These are phyloP conservation scores for Mariannaea elegans DNA, from an alignment of 2,329 filamentous ascomycete genomes.

Conservation along the genomic window DNA sequence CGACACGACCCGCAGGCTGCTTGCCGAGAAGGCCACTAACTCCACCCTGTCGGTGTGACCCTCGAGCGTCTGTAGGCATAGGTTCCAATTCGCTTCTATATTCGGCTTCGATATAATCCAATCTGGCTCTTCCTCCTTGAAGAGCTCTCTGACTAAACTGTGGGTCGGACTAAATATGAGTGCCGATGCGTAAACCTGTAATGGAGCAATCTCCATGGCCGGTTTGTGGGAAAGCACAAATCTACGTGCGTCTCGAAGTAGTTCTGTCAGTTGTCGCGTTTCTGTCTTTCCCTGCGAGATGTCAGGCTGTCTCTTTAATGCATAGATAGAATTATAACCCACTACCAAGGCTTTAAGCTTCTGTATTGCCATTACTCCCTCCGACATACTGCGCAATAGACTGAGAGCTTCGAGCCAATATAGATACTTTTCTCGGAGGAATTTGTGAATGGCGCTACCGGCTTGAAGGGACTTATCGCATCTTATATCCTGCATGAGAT, in stretches of 20 bases:
- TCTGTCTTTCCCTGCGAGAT: background rate
- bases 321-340: background rate
- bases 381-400: constrained; percentile 36
- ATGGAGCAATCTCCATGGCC: background rate
- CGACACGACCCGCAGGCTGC: too few relatives aligned
- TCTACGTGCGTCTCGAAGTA: background rate
- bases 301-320: background rate
- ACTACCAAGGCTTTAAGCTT: background rate
- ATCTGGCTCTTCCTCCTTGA: background rate
- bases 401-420: constrained; percentile 55
- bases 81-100: too few relatives aligned
- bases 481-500: constrained; percentile 36
- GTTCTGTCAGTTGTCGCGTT: background rate
- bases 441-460: background rate
- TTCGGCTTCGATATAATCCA: background rate
- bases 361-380: background rate
- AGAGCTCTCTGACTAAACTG: background rate
- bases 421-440: constrained; percentile 29
- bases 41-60: too few relatives aligned
- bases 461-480: background rate
- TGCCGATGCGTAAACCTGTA: constrained; percentile 17
- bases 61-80: background rate
- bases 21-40: too few relatives aligned
- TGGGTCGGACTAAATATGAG: constrained; percentile 8
- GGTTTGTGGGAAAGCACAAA: background rate